Base-by-base conservation (phyloP, 2,329 filamentous ascomycete species). In the Cercospora citrullina region DNA sequence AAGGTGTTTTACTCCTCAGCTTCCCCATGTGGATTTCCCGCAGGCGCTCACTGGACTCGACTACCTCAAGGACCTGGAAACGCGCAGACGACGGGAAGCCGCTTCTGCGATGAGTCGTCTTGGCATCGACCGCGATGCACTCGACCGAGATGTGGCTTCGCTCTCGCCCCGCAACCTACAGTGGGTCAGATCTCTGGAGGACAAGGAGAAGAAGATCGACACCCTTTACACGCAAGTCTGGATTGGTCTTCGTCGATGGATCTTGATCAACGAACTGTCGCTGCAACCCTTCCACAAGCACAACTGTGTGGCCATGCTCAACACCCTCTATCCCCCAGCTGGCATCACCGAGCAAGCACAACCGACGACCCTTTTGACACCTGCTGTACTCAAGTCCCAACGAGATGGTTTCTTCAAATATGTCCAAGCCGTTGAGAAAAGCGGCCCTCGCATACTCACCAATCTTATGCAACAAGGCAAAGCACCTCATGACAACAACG, bases 301-400 rank as follows among this genome's bases (percentile, higher is more conserved):
- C 73, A 90, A 89, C 75, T 89, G 88, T 75, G 82, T 89, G 70
- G 88, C 87, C 63, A 88, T 90, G 84, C 84, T 90, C 61, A 90
- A 90, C 78, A 90, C 88, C 9, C 81, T 90, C 31, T 87, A 89
- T 70, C 88, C 88, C 7, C 87, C 88, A 2, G 68, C 71, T 12
- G 81, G 85, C 51, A 80, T 81, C 12, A 77, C 79, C 16, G 64
- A 68, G 18, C 69, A 69, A 55, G 58, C 63, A 16, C 80, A 81
- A 53, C 86, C 85, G 5, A 87, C 86, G 9, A 78, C 82, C 30
- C 82, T 85, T 62, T 77, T 89, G 67, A 86, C 84, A 8, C 77
- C 80, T 3, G 77, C 82, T 28, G 81, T 85, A 6, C 80, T 90
- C 64, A 82, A 83, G 66, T 79, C 81, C 12, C 87, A 90, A 73